phyloP scores from a whole-genome alignment of 192 early-diverging fungal genomes.

The Coemansia pectinata region DNA sequence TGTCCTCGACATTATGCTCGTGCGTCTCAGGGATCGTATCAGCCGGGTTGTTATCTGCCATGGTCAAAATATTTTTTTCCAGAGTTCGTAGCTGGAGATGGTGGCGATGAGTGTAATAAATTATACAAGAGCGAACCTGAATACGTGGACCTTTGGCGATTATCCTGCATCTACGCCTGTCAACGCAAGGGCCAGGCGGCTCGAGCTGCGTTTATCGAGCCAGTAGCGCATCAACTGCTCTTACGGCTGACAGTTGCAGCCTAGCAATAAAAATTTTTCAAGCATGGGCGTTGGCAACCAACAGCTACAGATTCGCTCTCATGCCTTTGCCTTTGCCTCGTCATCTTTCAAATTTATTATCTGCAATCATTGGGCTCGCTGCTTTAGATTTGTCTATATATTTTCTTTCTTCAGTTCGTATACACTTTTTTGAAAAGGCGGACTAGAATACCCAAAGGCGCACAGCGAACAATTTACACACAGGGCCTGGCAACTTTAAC shows the following conservation, averaged over 20 bases:
- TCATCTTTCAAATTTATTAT: not conserved
- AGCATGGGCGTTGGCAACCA: not conserved
- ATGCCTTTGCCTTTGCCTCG: not conserved
- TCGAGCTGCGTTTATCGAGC: not conserved
- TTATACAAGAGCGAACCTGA: not conserved
- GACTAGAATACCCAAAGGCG: not conserved
- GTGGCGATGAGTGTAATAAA: not conserved
- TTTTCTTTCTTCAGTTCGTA: constrained; percentile 1
- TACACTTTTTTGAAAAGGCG: not conserved
- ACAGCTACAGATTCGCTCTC: not conserved
- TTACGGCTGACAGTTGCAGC: not conserved
- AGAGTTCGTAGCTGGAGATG: not conserved
- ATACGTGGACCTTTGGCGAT: too few relatives aligned
- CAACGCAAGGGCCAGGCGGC: not conserved
- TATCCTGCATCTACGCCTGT: too few relatives aligned
- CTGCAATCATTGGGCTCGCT: not conserved
- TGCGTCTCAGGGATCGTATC: not conserved
- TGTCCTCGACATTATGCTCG: constrained; percentile 3
- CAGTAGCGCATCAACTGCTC: not conserved
- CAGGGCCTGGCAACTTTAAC: not conserved
- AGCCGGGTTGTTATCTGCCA: constrained; percentile 3
- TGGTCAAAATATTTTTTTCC: not conserved
- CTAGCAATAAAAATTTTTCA: not conserved
- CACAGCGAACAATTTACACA: constrained; percentile 17
- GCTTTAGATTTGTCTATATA: constrained; percentile 1